These are phyloP conservation scores for Stramenopiles sp. DNA, from an alignment of 352 stramenopile species.

Conservation along the genomic window DNA sequence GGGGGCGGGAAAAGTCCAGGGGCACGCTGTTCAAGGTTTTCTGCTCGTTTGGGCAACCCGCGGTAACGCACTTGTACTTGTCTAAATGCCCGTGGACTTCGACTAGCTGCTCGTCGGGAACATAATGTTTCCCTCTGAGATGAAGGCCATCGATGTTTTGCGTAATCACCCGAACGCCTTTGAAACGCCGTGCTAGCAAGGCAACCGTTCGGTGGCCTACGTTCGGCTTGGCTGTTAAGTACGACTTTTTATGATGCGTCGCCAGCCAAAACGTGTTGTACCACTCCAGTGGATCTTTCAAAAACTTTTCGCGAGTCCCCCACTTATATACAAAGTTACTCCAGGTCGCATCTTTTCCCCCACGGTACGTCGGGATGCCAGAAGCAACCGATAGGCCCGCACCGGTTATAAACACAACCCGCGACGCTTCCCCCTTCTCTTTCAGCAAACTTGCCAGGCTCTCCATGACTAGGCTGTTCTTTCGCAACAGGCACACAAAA, in stretches of 20 bases:
- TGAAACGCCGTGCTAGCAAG: slow-evolving; percentile 19
- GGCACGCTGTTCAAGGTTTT: slow-evolving; percentile 3
- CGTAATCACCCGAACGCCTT: slow-evolving; percentile 29
- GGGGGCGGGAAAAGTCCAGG: slow-evolving; percentile 13
- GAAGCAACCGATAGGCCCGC: slow-evolving; percentile 29
- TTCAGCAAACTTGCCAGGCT: too few species aligned
- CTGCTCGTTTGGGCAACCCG: slow-evolving; percentile 18
- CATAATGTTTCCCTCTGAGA: slow-evolving; percentile 18
- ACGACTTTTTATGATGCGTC: slow-evolving; percentile 24
- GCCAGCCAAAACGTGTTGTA: slow-evolving; percentile 44
- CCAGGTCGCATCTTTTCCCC: slow-evolving; percentile 28
- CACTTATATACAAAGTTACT: slow-evolving; percentile 31
- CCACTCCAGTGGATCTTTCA: slow-evolving; percentile 36
- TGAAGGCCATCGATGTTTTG: slow-evolving; percentile 48
- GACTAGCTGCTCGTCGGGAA: slow-evolving; percentile 27
- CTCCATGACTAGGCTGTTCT: too few species aligned
- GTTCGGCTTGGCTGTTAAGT: slow-evolving; percentile 27
- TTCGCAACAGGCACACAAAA: too few species aligned
- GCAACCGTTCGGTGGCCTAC: slow-evolving; percentile 29
- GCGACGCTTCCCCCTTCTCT: slow-evolving; percentile 6
- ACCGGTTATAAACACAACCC: slow-evolving; percentile 23
- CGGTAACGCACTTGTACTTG: slow-evolving; percentile 37
- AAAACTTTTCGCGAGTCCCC: slow-evolving; percentile 34
- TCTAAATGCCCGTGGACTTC: slow-evolving; percentile 40
- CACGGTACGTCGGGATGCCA: slow-evolving; percentile 35